Evolutionary conservation across 768 basidiomycete genomes (phyloP), one percentile per base, ranked within the genome.

Genomic region (Suillus ampliporus): DNA sequence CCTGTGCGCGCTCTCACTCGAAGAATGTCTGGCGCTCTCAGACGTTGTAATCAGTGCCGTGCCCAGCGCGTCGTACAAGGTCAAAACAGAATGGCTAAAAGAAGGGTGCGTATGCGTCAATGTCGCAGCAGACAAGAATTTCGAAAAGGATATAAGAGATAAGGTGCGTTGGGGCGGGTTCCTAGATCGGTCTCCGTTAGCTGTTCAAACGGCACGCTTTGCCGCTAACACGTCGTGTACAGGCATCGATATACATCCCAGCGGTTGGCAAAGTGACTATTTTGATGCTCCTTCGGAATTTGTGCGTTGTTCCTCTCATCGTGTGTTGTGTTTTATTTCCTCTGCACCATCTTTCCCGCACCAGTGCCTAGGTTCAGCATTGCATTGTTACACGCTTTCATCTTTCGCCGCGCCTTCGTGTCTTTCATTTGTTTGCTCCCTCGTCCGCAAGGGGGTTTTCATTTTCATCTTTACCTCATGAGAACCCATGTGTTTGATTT

Each of bases 191-290:
- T 40, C 7, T 10, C 13, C n/a, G 21, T 35, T 40, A 37, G 34
- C 54, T 63, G 34, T 50, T n/a, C 28, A 10, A 19, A 50, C n/a
- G 15, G n/a, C n/a, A n/a, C n/a, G n/a, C n/a, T n/a, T n/a, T n/a
- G 57, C 21, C 28, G 31, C 34, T 59, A 61, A 54, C 17, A 54
- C 4, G 23, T 17, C 17, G 37, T 13, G 17, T 26, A 9, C 62
- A 95, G 95, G 96, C 95, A 13, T 94, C 95, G 15, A 81, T 99
- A 62, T 98, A 98, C 75, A 83, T 99, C 65, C 95, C 97, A 10
- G 90, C 94, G 6, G 94, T 99, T n/a, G 97, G 97, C 21, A 97
- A 97, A 78, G 92, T 97, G 61, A 99, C 97, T 2, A 97, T 98
- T 67, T 80, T 96, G 72, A 97, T 99, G 94, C 84, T 99, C n/a